Conservation (phyloP, 352 stramenopile species). For the Globisporangium polare region DNA sequence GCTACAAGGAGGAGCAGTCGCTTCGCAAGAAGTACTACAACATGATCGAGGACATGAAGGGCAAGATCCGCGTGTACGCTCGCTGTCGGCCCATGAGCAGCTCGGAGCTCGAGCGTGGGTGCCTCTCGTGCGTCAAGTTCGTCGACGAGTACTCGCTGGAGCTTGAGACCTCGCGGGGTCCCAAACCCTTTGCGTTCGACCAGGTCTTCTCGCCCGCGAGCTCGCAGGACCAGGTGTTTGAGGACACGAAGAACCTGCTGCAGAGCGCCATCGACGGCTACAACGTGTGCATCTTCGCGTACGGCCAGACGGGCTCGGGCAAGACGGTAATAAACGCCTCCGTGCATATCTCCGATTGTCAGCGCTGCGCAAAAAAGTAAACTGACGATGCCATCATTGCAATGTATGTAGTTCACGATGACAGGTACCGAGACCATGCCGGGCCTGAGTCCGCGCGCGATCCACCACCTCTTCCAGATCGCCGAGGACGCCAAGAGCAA, state of each 20-base stretch:
- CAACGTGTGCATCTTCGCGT: constrained; percentile 93
- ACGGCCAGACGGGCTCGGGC: constrained; percentile 90
- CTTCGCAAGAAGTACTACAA: constrained; percentile 96
- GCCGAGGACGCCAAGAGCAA: constrained; percentile 50
- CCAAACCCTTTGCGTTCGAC: constrained; percentile 90
- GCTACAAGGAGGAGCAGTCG: constrained; percentile 85
- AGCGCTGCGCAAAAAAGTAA: too few species aligned
- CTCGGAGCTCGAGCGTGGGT: constrained; percentile 82
- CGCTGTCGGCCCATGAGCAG: constrained; percentile 89
- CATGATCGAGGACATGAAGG: constrained; percentile 95
- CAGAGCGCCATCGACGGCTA: constrained; percentile 89
- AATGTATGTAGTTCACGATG: too few species aligned
- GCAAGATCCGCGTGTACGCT: constrained; percentile 92
- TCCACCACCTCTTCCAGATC: constrained; percentile 83
- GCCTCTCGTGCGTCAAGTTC: constrained; percentile 58
- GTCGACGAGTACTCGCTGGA: constrained; percentile 85
- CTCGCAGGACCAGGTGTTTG: constrained; percentile 86
- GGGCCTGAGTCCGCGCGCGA: constrained; percentile 83
- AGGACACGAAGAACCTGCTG: constrained; percentile 91
- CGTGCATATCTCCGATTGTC: too few species aligned
- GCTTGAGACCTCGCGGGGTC: constrained; percentile 66
- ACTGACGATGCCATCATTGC: too few species aligned
- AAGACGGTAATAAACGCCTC: constrained; percentile 58
- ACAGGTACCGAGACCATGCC: constrained; percentile 64
- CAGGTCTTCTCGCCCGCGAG: constrained; percentile 80